Base-by-base conservation (phyloP, 805 yeast genomes). In the Grigorovia transvaalensis region DNA sequence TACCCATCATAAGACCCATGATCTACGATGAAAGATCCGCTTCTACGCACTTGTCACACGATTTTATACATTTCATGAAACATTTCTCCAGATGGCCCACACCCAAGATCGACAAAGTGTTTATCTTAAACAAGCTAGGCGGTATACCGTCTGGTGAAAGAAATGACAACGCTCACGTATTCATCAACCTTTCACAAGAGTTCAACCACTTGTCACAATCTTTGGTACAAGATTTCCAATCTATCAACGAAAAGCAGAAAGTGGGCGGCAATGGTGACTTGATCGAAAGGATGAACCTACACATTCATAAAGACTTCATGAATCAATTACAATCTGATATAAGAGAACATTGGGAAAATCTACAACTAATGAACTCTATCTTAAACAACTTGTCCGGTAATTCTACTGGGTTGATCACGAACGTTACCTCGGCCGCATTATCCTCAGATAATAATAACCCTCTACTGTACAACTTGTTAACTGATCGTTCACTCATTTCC, bases 131-230 rank as follows among this genome's bases (percentile, higher is more conserved):
- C 59, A 79, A 82, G 1, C 64, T 77, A 18, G 99, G 99, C 1
- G 99, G 99, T 0, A 84, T 88, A 7, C 98, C 98, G 0, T 85
- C 95, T 0, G 71, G 81, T 23, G 96, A 88, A 62, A 74, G 98
- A 53, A 78, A 81, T 53, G 80, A 82, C 52, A 81, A 89, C 3
- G 78, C 95, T 17, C 99, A 93, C 66, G 95, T 93, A 1, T 84
- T 85, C 54, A 82, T 91, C 53, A 91, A 93, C 61, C 68, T 91
- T 42, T 76, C 80, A 11, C 97, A 91, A 68, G 99, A 91, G 62
- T 84, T 54, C 43, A 48, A 49, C 17, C 40, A 42, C 4, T 30
- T 66, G 15, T 50, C 54, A 1, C 41, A 27, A 1, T 52, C 51
- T 1, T 40, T 64, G 29, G 19, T 19, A 5, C 46, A 50, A 20